Conservation (phyloP, 495 filamentous ascomycete genomes). For the Talaromyces borbonicus region DNA sequence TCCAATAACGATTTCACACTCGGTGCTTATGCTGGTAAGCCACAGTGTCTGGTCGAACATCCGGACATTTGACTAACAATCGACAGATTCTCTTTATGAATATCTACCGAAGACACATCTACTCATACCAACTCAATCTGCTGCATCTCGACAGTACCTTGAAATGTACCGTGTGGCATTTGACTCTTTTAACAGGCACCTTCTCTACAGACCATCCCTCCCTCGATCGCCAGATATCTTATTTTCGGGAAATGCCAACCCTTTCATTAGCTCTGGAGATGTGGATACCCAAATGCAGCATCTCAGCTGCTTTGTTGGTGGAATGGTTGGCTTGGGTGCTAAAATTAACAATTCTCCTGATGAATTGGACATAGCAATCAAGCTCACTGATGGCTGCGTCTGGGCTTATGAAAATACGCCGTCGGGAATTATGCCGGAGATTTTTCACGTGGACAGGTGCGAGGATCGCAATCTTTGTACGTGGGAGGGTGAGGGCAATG, state of each 20-base stretch:
- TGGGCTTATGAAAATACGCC: slow-evolving; percentile 55
- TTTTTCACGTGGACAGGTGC: slow-evolving; percentile 26
- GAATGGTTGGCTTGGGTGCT: slow-evolving; percentile 72
- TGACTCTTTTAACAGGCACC: slow-evolving; percentile 21
- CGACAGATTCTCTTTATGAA: slow-evolving; percentile 26
- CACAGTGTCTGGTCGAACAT: not conserved
- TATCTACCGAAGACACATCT: slow-evolving; percentile 23
- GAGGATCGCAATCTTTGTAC: slow-evolving; percentile 21
- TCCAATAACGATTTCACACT: slow-evolving; percentile 3
- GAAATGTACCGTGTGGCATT: slow-evolving; percentile 32
- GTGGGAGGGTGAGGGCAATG: slow-evolving; percentile 21
- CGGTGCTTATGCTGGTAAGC: slow-evolving; percentile 4
- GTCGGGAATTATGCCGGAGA: slow-evolving; percentile 37
- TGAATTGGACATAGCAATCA: slow-evolving; percentile 60
- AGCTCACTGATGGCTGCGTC: slow-evolving; percentile 72
- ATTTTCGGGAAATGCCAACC: slow-evolving; percentile 22
- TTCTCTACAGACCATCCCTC: slow-evolving; percentile 37
- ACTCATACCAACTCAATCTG: slow-evolving; percentile 19
- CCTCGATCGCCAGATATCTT: slow-evolving; percentile 30
- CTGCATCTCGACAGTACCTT: slow-evolving; percentile 25
- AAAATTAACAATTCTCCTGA: slow-evolving; percentile 55
- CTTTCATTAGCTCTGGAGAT: slow-evolving; percentile 9
- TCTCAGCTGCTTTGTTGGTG: slow-evolving; percentile 75
- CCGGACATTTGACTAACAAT: slow-evolving; percentile 4
- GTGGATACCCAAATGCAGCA: slow-evolving; percentile 39